Evolutionary conservation across 106 monocot genomes (phyloP).

Genomic region (Ottelia alismoides): DNA sequence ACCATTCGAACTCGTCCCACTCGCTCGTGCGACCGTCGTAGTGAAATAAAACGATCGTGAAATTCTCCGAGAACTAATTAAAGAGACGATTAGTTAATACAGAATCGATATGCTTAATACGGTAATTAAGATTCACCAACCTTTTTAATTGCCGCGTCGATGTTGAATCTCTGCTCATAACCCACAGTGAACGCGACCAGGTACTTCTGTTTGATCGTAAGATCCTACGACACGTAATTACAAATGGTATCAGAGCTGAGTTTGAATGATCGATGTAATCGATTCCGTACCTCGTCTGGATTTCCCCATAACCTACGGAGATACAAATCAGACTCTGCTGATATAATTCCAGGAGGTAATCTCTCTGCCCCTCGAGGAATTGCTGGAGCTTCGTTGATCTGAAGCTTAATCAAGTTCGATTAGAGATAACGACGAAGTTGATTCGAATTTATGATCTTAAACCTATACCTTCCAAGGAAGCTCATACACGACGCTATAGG

Average conservation of each 20-base stretch:
- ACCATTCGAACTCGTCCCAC: no score
- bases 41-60: no score
- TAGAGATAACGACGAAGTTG: no score
- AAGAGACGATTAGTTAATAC: background rate
- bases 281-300: constrained; percentile 31
- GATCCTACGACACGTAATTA: constrained; percentile 16
- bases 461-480: no score
- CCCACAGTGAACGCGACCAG: constrained; percentile 32
- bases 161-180: constrained; percentile 23
- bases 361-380: constrained; percentile 53
- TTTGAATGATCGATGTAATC: background rate
- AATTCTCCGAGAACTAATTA: no score
- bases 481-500: no score
- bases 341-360: constrained; percentile 49
- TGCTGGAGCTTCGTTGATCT: no score
- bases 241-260: no score
- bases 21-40: no score
- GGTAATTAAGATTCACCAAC: no score
- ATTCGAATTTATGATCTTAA: no score
- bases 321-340: constrained; percentile 44
- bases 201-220: constrained; percentile 20
- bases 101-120: background rate
- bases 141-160: constrained; percentile 31
- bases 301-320: constrained; percentile 57
- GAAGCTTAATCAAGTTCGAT: no score